Percentiles rank a stretch among this genome's conserved stretches.
Conservation (phyloP, 2,329 filamentous ascomycete species). For the Colletotrichum sojae region DNA sequence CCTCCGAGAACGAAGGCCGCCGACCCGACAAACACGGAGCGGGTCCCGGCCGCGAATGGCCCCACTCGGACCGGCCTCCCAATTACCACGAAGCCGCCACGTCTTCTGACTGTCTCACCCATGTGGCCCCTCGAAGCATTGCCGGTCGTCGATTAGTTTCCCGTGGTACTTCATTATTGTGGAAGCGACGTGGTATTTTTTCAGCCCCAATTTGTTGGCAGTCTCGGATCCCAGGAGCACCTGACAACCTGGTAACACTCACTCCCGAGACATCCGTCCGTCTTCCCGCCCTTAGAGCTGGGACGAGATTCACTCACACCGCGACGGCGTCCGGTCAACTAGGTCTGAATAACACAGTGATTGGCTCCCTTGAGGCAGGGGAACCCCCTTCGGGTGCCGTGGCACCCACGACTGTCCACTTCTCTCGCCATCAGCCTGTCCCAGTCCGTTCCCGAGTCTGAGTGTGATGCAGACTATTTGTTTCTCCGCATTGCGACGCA, state of each 20-base stretch:
- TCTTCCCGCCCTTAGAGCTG: background rate
- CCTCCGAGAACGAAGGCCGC: background rate
- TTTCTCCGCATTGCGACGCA: background rate
- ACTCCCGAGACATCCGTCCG: slow-evolving; percentile 13
- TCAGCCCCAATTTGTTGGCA: too few relatives aligned
- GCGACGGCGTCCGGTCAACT: background rate
- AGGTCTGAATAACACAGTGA: background rate
- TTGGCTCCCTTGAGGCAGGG: background rate
- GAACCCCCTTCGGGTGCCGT: background rate
- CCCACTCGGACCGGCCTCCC: slow-evolving; percentile 9
- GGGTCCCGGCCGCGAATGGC: slow-evolving; percentile 1
- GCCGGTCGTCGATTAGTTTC: too few relatives aligned
- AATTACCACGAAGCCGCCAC: background rate
- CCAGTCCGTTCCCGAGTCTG: background rate
- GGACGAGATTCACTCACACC: background rate
- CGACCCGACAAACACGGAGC: slow-evolving; percentile 14
- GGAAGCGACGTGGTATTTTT: background rate
- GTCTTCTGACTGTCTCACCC: background rate
- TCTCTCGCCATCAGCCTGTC: background rate
- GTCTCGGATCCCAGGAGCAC: slow-evolving; percentile 3
- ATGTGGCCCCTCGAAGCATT: background rate
- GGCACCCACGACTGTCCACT: background rate
- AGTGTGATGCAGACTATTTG: too few relatives aligned
- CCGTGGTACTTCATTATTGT: background rate
- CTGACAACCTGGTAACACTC: background rate